phyloP scores from a whole-genome alignment of 2,329 filamentous ascomycete species.

The Chaetomiaceae sp. region DNA sequence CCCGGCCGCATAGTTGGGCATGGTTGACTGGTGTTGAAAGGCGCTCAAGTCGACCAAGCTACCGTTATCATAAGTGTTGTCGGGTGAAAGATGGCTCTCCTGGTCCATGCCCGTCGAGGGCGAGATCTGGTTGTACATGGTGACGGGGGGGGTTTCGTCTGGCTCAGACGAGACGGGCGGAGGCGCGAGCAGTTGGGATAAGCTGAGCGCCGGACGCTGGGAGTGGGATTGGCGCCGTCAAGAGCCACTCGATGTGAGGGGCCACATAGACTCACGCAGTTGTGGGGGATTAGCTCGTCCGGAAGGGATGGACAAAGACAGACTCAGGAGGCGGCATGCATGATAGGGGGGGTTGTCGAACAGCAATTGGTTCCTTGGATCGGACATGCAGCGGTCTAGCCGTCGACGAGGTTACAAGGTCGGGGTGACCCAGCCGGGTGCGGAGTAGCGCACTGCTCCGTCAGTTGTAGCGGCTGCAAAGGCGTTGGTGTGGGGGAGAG shows the following conservation, averaged over 20 bases:
- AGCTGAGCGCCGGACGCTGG: constrained; percentile 15
- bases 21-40: constrained; percentile 65
- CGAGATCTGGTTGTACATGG: constrained; percentile 43
- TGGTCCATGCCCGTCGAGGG: constrained; percentile 43
- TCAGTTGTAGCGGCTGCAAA: constrained; percentile 28
- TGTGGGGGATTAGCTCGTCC: constrained; percentile 24
- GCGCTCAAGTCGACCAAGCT: constrained; percentile 54
- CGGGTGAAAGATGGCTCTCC: constrained; percentile 41
- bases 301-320: constrained; percentile 25
- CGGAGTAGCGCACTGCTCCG: constrained; percentile 30
- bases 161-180: constrained; percentile 20
- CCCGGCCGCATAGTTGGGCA: constrained; percentile 62
- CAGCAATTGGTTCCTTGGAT: constrained; percentile 38
- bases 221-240: constrained; percentile 17
- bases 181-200: constrained; percentile 16
- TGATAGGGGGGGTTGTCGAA: constrained; percentile 32
- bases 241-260: constrained; percentile 11
- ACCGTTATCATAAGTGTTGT: constrained; percentile 41
- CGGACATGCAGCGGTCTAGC: constrained; percentile 31
- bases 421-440: constrained; percentile 22
- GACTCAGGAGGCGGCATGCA: constrained; percentile 43
- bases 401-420: constrained; percentile 33
- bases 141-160: constrained; percentile 20
- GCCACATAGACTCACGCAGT: constrained; percentile 14
- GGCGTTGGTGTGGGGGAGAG: constrained; percentile 25